Conservation (phyloP, 352 stramenopile species). For the Phytopythium vexans region DNA sequence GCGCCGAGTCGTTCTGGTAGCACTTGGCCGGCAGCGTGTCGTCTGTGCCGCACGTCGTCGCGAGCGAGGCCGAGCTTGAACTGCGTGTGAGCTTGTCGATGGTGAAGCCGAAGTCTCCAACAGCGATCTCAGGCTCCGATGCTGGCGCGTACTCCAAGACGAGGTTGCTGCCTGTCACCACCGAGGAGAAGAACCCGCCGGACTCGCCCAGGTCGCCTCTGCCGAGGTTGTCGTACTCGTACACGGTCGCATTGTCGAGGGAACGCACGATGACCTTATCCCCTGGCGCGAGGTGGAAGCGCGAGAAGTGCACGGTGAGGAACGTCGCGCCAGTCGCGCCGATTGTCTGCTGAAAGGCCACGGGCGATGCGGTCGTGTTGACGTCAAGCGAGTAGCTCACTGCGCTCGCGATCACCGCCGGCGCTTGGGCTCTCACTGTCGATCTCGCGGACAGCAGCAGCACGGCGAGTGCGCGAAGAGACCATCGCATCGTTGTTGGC, state of each 20-base stretch:
- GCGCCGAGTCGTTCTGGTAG: slow-evolving; percentile 18
- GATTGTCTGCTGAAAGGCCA: slow-evolving; percentile 15
- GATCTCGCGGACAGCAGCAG: background rate
- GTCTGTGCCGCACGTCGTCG: slow-evolving; percentile 24
- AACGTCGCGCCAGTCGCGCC: slow-evolving; percentile 21
- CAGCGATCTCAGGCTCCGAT: background rate
- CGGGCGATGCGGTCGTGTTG: slow-evolving; percentile 16
- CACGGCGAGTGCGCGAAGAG: slow-evolving; percentile 2
- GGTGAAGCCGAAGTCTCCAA: slow-evolving; percentile 17
- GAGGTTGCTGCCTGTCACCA: slow-evolving; percentile 18
- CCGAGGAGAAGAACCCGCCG: slow-evolving; percentile 33
- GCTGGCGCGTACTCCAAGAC: slow-evolving; percentile 26
- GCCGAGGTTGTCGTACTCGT: slow-evolving; percentile 26
- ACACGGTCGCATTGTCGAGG: slow-evolving; percentile 10
- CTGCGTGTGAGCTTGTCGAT: slow-evolving; percentile 32
- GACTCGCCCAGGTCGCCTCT: slow-evolving; percentile 19
- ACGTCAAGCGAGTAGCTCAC: slow-evolving; percentile 15
- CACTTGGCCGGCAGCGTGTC: slow-evolving; percentile 33
- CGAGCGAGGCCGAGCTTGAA: slow-evolving; percentile 9
- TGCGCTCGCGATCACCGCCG: slow-evolving; percentile 20
- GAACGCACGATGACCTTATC: slow-evolving; percentile 24
- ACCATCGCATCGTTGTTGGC: background rate
- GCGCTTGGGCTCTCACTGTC: slow-evolving; percentile 2
- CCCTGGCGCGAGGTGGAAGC: slow-evolving; percentile 27
- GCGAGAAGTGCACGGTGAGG: slow-evolving; percentile 37